phyloP scores from a whole-genome alignment of 805 yeast species.

The Candida tammaniensis region DNA sequence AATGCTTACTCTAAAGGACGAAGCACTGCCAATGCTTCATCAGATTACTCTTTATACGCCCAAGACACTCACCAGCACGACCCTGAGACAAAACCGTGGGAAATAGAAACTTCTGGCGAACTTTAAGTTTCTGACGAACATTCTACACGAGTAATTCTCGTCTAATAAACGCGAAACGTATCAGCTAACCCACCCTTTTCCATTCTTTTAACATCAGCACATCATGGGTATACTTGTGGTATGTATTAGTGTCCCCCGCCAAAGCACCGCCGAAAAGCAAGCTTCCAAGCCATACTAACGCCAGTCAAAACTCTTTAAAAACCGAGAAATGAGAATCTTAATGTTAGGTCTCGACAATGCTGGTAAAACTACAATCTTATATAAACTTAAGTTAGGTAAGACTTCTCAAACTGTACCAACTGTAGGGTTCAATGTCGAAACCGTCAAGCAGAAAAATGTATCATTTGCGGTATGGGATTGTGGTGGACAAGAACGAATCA shows the following conservation, averaged over 20 bases:
- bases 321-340: slow-evolving; percentile 93
- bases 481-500: slow-evolving; percentile 91
- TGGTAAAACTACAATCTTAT: slow-evolving; percentile 86
- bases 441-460: slow-evolving; percentile 76
- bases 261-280: background rate
- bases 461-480: slow-evolving; percentile 92
- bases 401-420: slow-evolving; percentile 83
- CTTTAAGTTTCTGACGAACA: no score
- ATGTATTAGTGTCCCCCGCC: slow-evolving; percentile 4
- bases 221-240: slow-evolving; percentile 14
- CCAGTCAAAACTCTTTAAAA: slow-evolving; percentile 49
- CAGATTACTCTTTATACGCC: background rate
- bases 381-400: slow-evolving; percentile 75
- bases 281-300: slow-evolving; percentile 7
- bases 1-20: no score
- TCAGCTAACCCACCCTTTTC: background rate
- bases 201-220: background rate
- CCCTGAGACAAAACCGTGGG: background rate
- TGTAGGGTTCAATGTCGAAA: slow-evolving; percentile 90
- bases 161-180: slow-evolving; percentile 2
- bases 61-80: background rate
- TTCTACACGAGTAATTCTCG: slow-evolving; percentile 1
- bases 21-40: no score
- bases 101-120: no score
- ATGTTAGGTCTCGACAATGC: slow-evolving; percentile 94